Evolutionary conservation across 768 basidiomycete species (phyloP).

Genomic region (Trametes elegans): DNA sequence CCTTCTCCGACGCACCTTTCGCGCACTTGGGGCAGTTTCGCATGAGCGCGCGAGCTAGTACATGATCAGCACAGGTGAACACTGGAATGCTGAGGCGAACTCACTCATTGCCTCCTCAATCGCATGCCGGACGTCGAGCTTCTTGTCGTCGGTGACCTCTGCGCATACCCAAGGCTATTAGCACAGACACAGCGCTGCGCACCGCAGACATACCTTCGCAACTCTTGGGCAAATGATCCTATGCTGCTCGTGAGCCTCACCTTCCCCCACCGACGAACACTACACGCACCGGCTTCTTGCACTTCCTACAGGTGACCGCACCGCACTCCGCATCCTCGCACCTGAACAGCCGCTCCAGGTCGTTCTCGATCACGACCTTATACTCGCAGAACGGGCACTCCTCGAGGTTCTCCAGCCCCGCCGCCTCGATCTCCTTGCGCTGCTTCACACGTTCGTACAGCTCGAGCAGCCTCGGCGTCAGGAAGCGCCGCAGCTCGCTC

Average conservation of each 20-base stretch:
- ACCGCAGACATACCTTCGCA: conserved; percentile 57
- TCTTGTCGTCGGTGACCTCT: conserved; percentile 78
- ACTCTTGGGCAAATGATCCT: conserved; percentile 81
- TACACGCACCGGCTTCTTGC: conserved; percentile 64
- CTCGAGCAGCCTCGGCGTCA: conserved; percentile 61
- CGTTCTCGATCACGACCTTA: conserved; percentile 58
- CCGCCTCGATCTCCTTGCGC: conserved; percentile 75
- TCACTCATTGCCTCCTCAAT: conserved; percentile 94
- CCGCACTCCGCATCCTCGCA: conserved; percentile 66
- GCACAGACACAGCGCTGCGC: not conserved
- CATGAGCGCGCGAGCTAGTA: conserved; percentile 73
- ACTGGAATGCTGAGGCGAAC: conserved; percentile 16
- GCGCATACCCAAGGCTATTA: not conserved
- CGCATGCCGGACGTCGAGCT: conserved; percentile 69
- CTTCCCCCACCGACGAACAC: not conserved
- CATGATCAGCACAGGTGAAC: not conserved
- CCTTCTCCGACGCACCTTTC: conserved; percentile 51
- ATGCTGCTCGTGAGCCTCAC: not conserved
- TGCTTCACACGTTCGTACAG: conserved; percentile 76
- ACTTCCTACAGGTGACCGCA: conserved; percentile 73
- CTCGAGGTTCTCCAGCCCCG: conserved; percentile 76
- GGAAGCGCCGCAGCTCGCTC: conserved; percentile 65
- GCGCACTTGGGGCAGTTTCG: conserved; percentile 85
- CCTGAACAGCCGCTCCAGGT: conserved; percentile 39
- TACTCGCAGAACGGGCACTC: conserved; percentile 92